Evolutionary conservation across 805 yeast genomes (phyloP), one percentile per base, ranked within the genome.

Genomic region (Wickerhamiella azymoides): DNA sequence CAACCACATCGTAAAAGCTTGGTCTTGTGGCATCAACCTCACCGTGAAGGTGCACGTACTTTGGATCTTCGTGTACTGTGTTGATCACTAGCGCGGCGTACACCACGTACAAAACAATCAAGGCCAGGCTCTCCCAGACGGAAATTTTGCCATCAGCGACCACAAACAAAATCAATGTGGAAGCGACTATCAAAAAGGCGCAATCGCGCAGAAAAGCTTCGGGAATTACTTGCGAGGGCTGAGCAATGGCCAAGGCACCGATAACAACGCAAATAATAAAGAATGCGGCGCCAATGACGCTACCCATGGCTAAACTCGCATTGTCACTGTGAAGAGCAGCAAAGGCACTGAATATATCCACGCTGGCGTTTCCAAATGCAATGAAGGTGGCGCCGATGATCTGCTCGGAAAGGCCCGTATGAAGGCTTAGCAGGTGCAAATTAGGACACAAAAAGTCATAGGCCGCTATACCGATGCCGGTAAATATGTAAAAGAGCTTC

Each of bases 351-450:
- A 86, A 72, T 2, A 89, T 76, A 60, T 89, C 98, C 0, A 96
- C 95, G 0, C 93, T 72, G 2, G 95, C 94, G 62, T 89, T 89
- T 0, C 96, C 97, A 49, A 89, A 70, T 0, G 97, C 94, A 44
- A 92, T 65, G 18, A 89, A 64, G 0, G 96, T 88, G 52, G 89
- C 71, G 0, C 97, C 97, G 10, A 92, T 78, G 16, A 88, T 63
- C 48, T 82, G 76, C 49, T 84, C 92, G 14, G 88, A 75, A 43
- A 89, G 62, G 8, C 75, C 71, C 9, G 85, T 62, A 13, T 71
- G 59, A 11, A 67, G 66, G 0, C 96, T 78, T 13, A 88, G 69
- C 16, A 76, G 68, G 39, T 78, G 72, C 25, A 88, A 62, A 51
- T 84, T 85, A 1, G 95, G 94, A 36, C 93, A 80, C 39, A 89